Evolutionary conservation across 257 asterid genomes (phyloP).

Genomic region (Solanum piurae): DNA sequence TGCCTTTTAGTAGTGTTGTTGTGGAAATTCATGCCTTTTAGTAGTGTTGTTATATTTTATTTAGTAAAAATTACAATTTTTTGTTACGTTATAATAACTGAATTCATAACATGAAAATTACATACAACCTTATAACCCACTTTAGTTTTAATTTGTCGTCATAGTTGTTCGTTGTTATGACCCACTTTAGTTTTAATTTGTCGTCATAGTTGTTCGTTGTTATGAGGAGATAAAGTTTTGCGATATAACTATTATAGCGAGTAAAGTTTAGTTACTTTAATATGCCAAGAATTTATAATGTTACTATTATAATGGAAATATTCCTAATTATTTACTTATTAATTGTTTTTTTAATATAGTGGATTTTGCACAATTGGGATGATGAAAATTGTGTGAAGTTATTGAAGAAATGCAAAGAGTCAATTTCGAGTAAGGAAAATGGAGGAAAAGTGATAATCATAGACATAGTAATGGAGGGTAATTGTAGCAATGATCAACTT

Average conservation of each 20-base stretch:
- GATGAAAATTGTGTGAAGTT: neutral
- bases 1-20: too few relatives aligned
- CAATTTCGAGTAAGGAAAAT: neutral
- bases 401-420: neutral
- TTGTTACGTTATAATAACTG: too few relatives aligned
- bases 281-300: neutral
- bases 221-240: neutral
- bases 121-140: too few relatives aligned
- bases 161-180: too few relatives aligned
- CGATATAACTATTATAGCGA: neutral
- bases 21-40: too few relatives aligned
- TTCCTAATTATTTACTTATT: neutral
- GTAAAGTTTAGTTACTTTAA: neutral
- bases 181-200: too few relatives aligned
- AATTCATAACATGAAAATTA: too few relatives aligned
- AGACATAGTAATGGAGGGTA: neutral
- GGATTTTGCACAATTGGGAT: neutral
- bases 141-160: too few relatives aligned
- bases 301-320: neutral
- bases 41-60: too few relatives aligned
- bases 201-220: too few relatives aligned
- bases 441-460: neutral
- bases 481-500: neutral
- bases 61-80: too few relatives aligned
- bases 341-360: neutral